These are phyloP conservation scores for Diaporthe vexans DNA, from an alignment of 2,329 filamentous ascomycete genomes.

Conservation along the genomic window DNA sequence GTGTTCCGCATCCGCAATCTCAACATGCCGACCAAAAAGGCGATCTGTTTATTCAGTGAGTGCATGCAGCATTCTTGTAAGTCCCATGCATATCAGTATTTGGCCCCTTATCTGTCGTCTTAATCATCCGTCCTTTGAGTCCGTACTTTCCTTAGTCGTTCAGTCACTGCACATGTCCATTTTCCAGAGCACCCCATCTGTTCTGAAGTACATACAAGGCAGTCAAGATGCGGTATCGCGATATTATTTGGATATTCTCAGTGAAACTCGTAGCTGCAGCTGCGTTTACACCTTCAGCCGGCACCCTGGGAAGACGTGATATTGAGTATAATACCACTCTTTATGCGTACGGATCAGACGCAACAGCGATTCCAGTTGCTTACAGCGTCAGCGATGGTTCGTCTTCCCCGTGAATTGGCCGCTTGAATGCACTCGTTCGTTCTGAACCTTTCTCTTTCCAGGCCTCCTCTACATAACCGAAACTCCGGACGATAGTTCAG, in stretches of 20 bases:
- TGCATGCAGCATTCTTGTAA: not conserved
- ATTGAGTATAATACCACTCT: conserved; percentile 14
- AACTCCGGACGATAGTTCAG: conserved; percentile 6
- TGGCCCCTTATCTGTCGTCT: not conserved
- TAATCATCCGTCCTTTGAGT: not conserved
- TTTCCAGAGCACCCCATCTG: not conserved
- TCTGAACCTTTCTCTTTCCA: not conserved
- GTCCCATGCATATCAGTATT: not conserved
- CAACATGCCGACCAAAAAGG: not conserved
- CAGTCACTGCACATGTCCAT: not conserved
- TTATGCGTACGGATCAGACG: not conserved
- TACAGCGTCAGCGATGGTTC: conserved; percentile 2
- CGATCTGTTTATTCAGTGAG: not conserved
- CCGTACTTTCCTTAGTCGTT: not conserved
- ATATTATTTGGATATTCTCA: not conserved
- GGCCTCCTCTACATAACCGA: conserved; percentile 25
- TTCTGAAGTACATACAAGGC: not conserved
- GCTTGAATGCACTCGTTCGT: not conserved
- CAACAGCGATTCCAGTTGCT: not conserved
- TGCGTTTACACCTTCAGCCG: not conserved
- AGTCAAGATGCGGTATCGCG: not conserved
- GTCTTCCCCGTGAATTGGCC: not conserved
- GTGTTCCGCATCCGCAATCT: not conserved
- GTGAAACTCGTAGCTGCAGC: not conserved
- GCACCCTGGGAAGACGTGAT: not conserved